Percentiles rank a stretch among this genome's conserved stretches.
phyloP scores from a whole-genome alignment of 2,329 filamentous ascomycete species.

The Aureobasidium sp. region DNA sequence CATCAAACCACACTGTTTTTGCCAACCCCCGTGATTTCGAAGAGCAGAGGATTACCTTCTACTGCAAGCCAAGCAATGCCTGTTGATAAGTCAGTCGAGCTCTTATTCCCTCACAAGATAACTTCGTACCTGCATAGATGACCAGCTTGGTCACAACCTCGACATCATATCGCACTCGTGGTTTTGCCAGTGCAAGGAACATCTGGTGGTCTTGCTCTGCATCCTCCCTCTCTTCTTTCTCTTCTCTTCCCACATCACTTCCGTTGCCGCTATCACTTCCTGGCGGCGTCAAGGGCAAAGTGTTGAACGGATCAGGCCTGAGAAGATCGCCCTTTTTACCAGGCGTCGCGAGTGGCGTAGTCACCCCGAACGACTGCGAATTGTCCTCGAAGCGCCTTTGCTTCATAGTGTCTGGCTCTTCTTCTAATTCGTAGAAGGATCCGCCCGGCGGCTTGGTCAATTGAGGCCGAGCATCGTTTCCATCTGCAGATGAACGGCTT shows the following conservation, averaged over 20 bases:
- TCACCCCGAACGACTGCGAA: neutral
- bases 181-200: constrained; percentile 75
- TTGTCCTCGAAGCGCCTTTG: neutral
- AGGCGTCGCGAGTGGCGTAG: neutral
- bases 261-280: constrained; percentile 23
- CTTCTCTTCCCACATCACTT: constrained; percentile 13
- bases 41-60: constrained; percentile 65
- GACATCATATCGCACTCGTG: constrained; percentile 92
- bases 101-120: neutral
- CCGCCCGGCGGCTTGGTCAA: neutral
- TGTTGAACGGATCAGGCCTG: neutral
- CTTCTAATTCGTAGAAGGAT: neutral
- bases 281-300: constrained; percentile 26
- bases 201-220: constrained; percentile 53
- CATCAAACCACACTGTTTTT: constrained; percentile 1
- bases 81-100: constrained; percentile 30
- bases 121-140: constrained; percentile 70
- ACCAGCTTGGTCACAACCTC: constrained; percentile 96
- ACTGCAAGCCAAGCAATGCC: constrained; percentile 79
- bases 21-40: constrained; percentile 30
- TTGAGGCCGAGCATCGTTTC: constrained; percentile 16
- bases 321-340: neutral
- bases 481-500: constrained; percentile 40
- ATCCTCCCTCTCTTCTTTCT: constrained; percentile 30
- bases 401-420: neutral